Base-by-base conservation (phyloP, 2,329 filamentous ascomycete species). In the Chalara sp. region DNA sequence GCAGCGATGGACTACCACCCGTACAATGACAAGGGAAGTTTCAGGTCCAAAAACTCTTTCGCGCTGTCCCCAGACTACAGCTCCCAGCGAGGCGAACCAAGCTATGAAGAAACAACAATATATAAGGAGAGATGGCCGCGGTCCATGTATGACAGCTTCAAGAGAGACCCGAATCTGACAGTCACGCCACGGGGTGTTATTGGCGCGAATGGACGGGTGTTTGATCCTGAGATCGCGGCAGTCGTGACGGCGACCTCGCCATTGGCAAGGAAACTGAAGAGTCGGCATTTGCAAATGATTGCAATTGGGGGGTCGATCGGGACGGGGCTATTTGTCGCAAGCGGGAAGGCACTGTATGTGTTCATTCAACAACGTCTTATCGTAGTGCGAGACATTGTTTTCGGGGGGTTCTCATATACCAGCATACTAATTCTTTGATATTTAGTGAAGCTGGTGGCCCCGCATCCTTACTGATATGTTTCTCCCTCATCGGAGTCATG, bases 261-360 rank as follows among this genome's bases (percentile, higher is more conserved):
- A 6, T 75, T 97, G 47, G 81, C 86, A 47, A 78, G 90, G 62
- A 84, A 83, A 66, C 71, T 95, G 59, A 93, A 95, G 70, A 83
- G 84, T 21, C 78, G 90, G 45, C 92, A 97, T 73, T 66, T 96
- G 65, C 91, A 96, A 72, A 96, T 96, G 92, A 96, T 96, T 74
- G 92, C 92, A 11, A 95, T 96, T 59, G 90, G 90, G 60, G 91
- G 91, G 42, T 92, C 87, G 8, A 96, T 96, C 62, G 87, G 87
- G 81, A 72, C 50, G 68, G 90, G 91, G 57, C 74, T 96, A 2
- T 96, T 96, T 66, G 88, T 96, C 39, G 86, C 88, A 28, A 92
- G 88, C 1, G 89, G 87, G 21, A 21, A 21, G 21, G 21, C 21
- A 21, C 21, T 21, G 21, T 21, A 21, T 21, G 21, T 21, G 21